Evolutionary conservation across 2,329 filamentous ascomycete species (phyloP), one percentile per base, ranked within the genome.

Genomic region (Dactylellina cionopaga): DNA sequence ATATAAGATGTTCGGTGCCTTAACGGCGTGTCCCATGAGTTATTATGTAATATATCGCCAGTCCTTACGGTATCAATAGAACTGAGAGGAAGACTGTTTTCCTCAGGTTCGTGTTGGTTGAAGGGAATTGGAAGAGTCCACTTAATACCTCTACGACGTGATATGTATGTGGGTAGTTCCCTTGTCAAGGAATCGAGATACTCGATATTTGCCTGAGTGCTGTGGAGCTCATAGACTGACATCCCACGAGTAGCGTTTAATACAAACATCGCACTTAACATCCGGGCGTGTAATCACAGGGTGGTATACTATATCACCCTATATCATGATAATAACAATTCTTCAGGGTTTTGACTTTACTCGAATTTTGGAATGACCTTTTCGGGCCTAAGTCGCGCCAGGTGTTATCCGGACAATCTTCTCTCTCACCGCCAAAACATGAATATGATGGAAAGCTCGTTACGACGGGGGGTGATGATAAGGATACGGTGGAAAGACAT

Each of bases 131-230:
- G 29, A 56, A 70, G 54, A 70, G 62, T 35, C 65, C 65, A 22
- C 62, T 70, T 41, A 70, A 70, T 56, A 60, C 55, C 56, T 55
- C 62, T 17, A 70, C 65, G 55, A 70, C 65, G 41, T 70, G 65
- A 56, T 56, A 70, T 25, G 65, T 70, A 62, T 33, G 65, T n/a
- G n/a, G n/a, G n/a, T n/a, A n/a, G n/a, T n/a, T n/a, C n/a, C n/a
- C n/a, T n/a, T n/a, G n/a, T n/a, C n/a, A n/a, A n/a, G n/a, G n/a
- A n/a, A n/a, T n/a, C n/a, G n/a, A n/a, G n/a, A n/a, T n/a, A n/a
- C n/a, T n/a, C n/a, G n/a, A n/a, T n/a, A n/a, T 37, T 43, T 17
- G 31, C 10, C 24, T 22, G 25, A 41, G 54, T 10, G 31, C 39
- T 56, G 65, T 70, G 65, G 51, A 70, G 62, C 56, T 2, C 17